Evolutionary conservation across 257 asterid species (phyloP).

Genomic region (Solanum sejunctum): DNA sequence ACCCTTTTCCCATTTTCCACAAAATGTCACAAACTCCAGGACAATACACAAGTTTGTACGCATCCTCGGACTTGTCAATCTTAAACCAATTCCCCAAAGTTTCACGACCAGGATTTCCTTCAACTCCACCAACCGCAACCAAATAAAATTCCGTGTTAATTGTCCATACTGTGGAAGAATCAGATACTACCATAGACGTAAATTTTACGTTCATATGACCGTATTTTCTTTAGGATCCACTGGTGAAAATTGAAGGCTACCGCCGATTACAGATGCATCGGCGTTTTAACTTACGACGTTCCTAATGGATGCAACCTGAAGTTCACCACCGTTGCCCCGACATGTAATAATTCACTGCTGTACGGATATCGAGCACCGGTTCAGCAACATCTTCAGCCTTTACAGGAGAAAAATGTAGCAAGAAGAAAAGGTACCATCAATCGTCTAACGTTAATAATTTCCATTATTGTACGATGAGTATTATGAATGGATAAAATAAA

Average conservation of each 20-base stretch:
- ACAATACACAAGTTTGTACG: constrained; percentile 3
- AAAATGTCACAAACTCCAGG: neutral
- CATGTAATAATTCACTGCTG: neutral
- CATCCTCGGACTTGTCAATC: neutral
- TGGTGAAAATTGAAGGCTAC: neutral
- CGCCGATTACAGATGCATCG: neutral
- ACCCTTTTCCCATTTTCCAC: neutral
- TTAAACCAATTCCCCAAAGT: neutral
- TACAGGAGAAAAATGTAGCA: neutral
- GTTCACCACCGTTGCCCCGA: neutral
- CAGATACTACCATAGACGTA: neutral
- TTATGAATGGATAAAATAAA: neutral
- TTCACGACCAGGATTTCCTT: neutral
- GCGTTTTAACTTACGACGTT: neutral
- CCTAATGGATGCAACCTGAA: neutral
- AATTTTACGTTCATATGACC: neutral
- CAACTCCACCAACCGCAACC: neutral
- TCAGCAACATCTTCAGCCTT: neutral
- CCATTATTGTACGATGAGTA: neutral
- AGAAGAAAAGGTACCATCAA: neutral
- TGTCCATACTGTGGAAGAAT: neutral
- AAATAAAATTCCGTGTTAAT: neutral
- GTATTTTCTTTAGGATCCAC: neutral
- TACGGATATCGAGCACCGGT: neutral
- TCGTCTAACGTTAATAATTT: neutral